Evolutionary conservation across 257 asterid species (phyloP).

Genomic region (Ligustrum vulgare): DNA sequence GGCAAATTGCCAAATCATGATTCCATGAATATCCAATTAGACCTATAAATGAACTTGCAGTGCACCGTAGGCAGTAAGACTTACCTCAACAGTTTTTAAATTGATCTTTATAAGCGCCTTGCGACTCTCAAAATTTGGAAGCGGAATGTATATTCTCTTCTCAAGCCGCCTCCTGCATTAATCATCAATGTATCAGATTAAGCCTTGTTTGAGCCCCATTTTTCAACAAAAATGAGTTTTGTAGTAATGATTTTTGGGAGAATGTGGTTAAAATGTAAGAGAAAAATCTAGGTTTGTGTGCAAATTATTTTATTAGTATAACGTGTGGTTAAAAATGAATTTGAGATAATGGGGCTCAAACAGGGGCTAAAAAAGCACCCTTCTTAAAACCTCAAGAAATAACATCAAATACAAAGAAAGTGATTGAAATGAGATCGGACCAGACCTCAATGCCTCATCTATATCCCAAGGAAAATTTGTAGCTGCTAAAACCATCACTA

Average conservation of each 20-base stretch:
- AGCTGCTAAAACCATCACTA: constrained; percentile 99
- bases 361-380: not conserved
- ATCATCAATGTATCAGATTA: constrained; percentile 25
- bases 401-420: constrained; percentile 11
- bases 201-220: no score
- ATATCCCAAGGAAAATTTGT: constrained; percentile 99
- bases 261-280: no score
- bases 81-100: constrained; percentile 90
- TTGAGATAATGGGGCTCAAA: no score
- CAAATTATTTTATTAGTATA: no score
- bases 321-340: no score
- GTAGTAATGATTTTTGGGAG: no score
- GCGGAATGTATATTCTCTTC: constrained; percentile 92
- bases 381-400: not conserved
- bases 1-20: not conserved
- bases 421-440: constrained; percentile 16
- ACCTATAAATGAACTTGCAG: not conserved
- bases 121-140: constrained; percentile 85
- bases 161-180: constrained; percentile 89
- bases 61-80: not conserved
- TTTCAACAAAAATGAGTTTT: no score
- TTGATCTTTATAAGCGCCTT: constrained; percentile 90
- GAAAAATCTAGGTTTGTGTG: no score
- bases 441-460: constrained; percentile 92
- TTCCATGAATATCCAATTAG: not conserved